Base-by-base conservation (phyloP, 1,284 basidiomycete species). In the Trichosporon asahii region DNA sequence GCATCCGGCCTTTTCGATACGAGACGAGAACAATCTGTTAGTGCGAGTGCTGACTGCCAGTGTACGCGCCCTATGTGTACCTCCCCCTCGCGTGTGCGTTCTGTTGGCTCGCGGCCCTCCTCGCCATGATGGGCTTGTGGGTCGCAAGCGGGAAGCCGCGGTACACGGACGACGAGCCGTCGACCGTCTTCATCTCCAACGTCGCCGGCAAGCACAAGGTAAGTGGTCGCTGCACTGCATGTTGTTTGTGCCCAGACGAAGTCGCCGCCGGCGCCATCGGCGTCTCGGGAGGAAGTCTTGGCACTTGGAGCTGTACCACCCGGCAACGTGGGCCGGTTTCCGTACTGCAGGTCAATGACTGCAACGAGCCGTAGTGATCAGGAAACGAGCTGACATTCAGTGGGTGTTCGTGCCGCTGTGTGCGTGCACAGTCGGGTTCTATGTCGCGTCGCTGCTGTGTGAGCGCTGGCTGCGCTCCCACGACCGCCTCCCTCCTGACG, bases 401-500 rank as follows among this genome's bases (percentile, higher is more conserved):
- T 61, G 57, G 57, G 57, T 61, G 53, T 37, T 37, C 33, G n/a
- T 61, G 5, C 31, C 57, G 57, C 18, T 61, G 27, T 33, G 57
- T 14, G 57, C 57, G 57, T 61, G 57, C 29, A 76, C 72, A 0
- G 21, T 25, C 44, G 74, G 75, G 1, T 79, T 80, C 44, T 82
- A 85, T 80, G 79, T 85, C 68, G 66, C 80, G 11, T 79, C 84
- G 1, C 78, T 86, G 4, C 74, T 86, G 21, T 76, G 82, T 7
- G 86, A 86, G 73, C 77, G 86, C 15, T 85, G 84, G 79, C 77
- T 87, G 6, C 80, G 86, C 12, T 84, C 85, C 71, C 65, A 81
- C n/a, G 83, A 86, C 25, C 79, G 85, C 14, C 80, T 87, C 6
- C 86, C 86, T 0, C 80, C 82, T 4, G 81, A 85, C n/a, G 33